Percentiles rank a stretch among this genome's conserved stretches.
Conservation (phyloP, 768 basidiomycete species). For the Trametes gibbosa region DNA sequence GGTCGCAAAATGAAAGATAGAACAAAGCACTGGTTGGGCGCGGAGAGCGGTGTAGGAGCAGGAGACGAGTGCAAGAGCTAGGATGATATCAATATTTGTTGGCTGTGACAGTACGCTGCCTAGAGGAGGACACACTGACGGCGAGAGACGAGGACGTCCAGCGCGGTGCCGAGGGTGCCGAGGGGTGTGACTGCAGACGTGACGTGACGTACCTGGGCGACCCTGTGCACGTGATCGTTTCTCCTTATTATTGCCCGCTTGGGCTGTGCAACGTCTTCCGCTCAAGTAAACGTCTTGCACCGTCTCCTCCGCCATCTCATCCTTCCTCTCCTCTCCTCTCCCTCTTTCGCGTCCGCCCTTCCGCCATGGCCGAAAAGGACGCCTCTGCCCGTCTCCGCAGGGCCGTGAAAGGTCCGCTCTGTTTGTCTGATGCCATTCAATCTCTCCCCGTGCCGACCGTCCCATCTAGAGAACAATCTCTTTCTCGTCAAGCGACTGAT, state of each 20-base stretch:
- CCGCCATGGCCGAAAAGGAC: slow-evolving; percentile 80
- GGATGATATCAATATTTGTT: too few relatives aligned
- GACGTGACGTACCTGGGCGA: slow-evolving; percentile 17
- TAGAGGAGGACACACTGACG: neutral
- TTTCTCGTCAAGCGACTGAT: slow-evolving; percentile 88
- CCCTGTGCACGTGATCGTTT: slow-evolving; percentile 20
- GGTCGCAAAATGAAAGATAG: neutral
- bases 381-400: slow-evolving; percentile 68
- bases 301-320: slow-evolving; percentile 21
- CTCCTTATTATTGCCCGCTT: slow-evolving; percentile 27
- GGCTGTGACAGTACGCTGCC: too few relatives aligned
- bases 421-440: neutral
- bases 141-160: neutral
- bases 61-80: neutral
- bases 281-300: neutral
- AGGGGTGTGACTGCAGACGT: too few relatives aligned
- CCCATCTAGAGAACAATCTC: slow-evolving; percentile 80
- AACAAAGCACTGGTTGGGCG: neutral
- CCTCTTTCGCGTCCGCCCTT: slow-evolving; percentile 22
- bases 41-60: slow-evolving; percentile 3
- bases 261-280: slow-evolving; percentile 22
- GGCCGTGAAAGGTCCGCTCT: slow-evolving; percentile 67
- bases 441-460: slow-evolving; percentile 5
- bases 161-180: neutral
- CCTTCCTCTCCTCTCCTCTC: slow-evolving; percentile 19